Evolutionary conservation across 2,329 filamentous ascomycete species (phyloP), one percentile per base, ranked within the genome.

Genomic region (Arthrobotrys pseudoclavata): DNA sequence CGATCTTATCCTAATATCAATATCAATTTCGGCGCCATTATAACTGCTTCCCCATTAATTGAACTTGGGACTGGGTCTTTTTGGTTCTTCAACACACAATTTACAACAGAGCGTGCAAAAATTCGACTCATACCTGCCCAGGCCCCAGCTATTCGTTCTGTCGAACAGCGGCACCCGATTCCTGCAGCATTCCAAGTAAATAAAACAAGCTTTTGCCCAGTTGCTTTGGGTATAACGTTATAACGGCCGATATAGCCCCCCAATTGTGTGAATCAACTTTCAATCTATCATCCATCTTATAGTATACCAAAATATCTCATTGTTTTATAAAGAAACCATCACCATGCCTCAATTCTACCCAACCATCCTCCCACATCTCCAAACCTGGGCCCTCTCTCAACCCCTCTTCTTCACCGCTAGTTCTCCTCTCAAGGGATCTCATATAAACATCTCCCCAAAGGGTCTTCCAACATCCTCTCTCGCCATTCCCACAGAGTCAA

Each of bases 401-500:
- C 88, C 90, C 69, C 85, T 94, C 81, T 94, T 94, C 86, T 94
- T 91, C 85, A 90, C 91, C 10, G 90, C 89, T 47, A 92, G 90
- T 13, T 91, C 92, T 0, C 91, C 91, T 0, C 86, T 89, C 26
- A 86, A 48, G 15, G 67, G 69, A 6, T 29, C 50, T 3, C 91
- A 94, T 84, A 86, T 94, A 85, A 94, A 94, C 81, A 84, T 93
- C 69, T 94, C 91, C 0, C 91, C 92, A 60, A 93, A 94, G 83
- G 91, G 92, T 60, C 86, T 91, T 22, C 85, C 88, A 0, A 85
- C 87, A 18, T 84, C 87, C n/a, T 89, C 89, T 29, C 89, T 92
- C 81, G 86, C 88, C 34, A 85, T 92, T 66, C 85, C 87, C 31
- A 90, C 87, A 77, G 53, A 60, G 7, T 55, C 47, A 29, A 69